These are phyloP conservation scores for Microbotryum saponariae DNA, from an alignment of 1,284 basidiomycete species.

Conservation along the genomic window DNA sequence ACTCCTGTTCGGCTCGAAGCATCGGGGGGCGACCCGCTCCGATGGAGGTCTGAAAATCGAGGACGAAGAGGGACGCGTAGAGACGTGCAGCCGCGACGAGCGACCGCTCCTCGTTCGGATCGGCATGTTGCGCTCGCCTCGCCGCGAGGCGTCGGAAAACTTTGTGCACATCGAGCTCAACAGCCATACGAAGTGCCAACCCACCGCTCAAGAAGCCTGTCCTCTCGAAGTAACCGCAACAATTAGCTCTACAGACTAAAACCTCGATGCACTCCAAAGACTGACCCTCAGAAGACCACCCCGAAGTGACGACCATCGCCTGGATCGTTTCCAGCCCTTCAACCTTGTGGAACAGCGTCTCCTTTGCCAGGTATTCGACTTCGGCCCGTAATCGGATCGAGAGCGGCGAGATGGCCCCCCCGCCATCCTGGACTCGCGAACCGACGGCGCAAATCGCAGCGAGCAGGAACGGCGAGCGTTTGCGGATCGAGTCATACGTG, in stretches of 20 bases:
- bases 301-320: slow-evolving; percentile 62
- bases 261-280: too few species aligned
- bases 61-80: slow-evolving; percentile 85
- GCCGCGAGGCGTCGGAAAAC: slow-evolving; percentile 74
- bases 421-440: slow-evolving; percentile 74
- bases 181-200: slow-evolving; percentile 85
- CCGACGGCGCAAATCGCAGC: slow-evolving; percentile 84
- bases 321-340: slow-evolving; percentile 74
- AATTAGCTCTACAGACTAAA: too few species aligned
- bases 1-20: slow-evolving; percentile 57
- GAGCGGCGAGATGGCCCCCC: slow-evolving; percentile 49
- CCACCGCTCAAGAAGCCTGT: slow-evolving; percentile 85
- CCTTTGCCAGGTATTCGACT: slow-evolving; percentile 71
- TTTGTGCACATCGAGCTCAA: slow-evolving; percentile 82
- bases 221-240: slow-evolving; percentile 33
- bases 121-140: slow-evolving; percentile 55
- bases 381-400: slow-evolving; percentile 48
- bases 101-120: slow-evolving; percentile 61
- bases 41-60: slow-evolving; percentile 87
- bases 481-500: slow-evolving; percentile 68
- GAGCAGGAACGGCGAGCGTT: slow-evolving; percentile 73
- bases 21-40: slow-evolving; percentile 86
- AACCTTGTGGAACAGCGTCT: slow-evolving; percentile 76
- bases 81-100: slow-evolving; percentile 70
- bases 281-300: too few species aligned